phyloP scores from a whole-genome alignment of 23 red algal genomes.

The Rhodosorus marinus region DNA sequence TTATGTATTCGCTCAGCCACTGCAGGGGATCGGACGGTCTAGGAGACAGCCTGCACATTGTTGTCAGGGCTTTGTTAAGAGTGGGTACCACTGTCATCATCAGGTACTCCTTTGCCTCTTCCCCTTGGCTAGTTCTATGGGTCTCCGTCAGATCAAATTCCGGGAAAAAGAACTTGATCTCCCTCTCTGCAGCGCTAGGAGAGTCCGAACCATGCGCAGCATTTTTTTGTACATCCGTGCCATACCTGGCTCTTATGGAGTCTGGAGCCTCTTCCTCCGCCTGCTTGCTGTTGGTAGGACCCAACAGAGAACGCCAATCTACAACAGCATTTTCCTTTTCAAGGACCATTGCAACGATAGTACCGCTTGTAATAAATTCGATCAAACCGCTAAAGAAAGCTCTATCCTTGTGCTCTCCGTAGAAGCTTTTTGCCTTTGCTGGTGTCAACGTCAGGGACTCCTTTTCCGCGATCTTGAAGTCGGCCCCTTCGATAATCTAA shows the following conservation, averaged over 20 bases:
- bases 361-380: slow-evolving; percentile 27
- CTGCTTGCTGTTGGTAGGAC: slow-evolving; percentile 30
- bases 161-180: slow-evolving; percentile 47
- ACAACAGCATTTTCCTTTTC: slow-evolving; percentile 21
- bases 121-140: neutral
- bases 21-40: slow-evolving; percentile 53
- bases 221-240: slow-evolving; percentile 32
- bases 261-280: slow-evolving; percentile 41
- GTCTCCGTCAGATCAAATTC: slow-evolving; percentile 1
- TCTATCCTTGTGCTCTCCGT: slow-evolving; percentile 28
- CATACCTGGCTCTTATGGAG: slow-evolving; percentile 50
- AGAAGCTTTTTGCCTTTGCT: slow-evolving; percentile 35
- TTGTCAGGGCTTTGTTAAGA: slow-evolving; percentile 54
- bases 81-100: slow-evolving; percentile 25
- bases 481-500: slow-evolving; percentile 9
- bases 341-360: slow-evolving; percentile 35
- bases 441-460: slow-evolving; percentile 15
- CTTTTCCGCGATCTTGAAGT: slow-evolving; percentile 22
- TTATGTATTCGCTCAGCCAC: slow-evolving; percentile 45
- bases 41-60: slow-evolving; percentile 59
- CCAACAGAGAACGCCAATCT: slow-evolving; percentile 26
- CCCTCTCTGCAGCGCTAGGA: slow-evolving; percentile 9
- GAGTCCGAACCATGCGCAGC: slow-evolving; percentile 37
- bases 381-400: slow-evolving; percentile 38
- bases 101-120: slow-evolving; percentile 52